These are phyloP conservation scores for Ganoderma sinense DNA, from an alignment of 1,284 basidiomycete species.

Conservation along the genomic window DNA sequence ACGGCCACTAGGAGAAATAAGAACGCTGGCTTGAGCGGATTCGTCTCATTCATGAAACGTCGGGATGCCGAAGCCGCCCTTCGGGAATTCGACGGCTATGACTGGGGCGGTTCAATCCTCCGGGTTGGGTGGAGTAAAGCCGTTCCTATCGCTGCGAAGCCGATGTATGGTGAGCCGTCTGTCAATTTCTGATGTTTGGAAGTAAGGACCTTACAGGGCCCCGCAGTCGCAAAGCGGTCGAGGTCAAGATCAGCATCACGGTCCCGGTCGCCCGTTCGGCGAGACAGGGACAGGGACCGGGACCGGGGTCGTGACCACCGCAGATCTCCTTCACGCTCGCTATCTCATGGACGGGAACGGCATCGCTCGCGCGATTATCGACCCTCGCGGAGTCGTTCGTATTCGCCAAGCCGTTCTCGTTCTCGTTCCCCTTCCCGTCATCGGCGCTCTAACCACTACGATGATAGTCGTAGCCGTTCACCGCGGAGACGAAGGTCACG, in stretches of 20 bases:
- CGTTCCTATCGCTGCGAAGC: conserved; percentile 82
- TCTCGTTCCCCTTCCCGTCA: conserved; percentile 51
- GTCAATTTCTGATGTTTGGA: neutral
- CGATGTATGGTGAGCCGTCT: conserved; percentile 76
- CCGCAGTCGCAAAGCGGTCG: conserved; percentile 41
- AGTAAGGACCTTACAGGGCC: neutral
- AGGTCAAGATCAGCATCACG: conserved; percentile 30
- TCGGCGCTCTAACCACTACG: conserved; percentile 40
- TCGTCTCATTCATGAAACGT: conserved; percentile 95
- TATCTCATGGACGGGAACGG: conserved; percentile 54
- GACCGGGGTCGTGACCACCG: conserved; percentile 24
- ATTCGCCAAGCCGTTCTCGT: conserved; percentile 46
- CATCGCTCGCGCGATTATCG: conserved; percentile 46
- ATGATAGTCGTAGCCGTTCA: conserved; percentile 54
- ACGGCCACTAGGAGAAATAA: conserved; percentile 71
- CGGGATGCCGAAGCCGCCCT: conserved; percentile 90
- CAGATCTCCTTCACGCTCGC: conserved; percentile 52
- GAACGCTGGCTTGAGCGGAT: conserved; percentile 85
- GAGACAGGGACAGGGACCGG: conserved; percentile 22
- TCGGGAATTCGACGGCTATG: conserved; percentile 87
- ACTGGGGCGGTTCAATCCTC: conserved; percentile 89
- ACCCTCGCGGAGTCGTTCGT: conserved; percentile 49
- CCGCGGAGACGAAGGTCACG: conserved; percentile 48
- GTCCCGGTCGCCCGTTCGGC: conserved; percentile 39
- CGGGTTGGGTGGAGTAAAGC: conserved; percentile 97